A percentile compares a stretch with the other conserved stretches of the same genome.
These are phyloP conservation scores for Didymella arachidicola DNA, from an alignment of 2,329 filamentous ascomycete genomes.

Conservation along the genomic window DNA sequence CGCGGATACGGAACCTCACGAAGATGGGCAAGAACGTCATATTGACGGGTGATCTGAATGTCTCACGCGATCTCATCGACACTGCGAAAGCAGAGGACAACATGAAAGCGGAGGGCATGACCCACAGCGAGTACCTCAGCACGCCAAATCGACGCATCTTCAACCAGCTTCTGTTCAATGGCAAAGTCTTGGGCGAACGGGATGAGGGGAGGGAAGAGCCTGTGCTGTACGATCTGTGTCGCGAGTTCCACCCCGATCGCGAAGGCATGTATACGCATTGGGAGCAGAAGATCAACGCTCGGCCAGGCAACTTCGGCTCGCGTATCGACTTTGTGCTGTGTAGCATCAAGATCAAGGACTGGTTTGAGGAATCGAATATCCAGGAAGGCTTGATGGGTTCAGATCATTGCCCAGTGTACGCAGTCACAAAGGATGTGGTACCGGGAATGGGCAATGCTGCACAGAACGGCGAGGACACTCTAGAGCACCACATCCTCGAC, in stretches of 20 bases:
- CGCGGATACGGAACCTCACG: constrained; percentile 82
- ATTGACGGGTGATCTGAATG: constrained; percentile 88
- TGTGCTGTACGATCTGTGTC: constrained; percentile 82
- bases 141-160: constrained; percentile 77
- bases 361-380: constrained; percentile 83
- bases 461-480: constrained; percentile 41
- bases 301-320: constrained; percentile 92
- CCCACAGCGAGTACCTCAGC: constrained; percentile 75
- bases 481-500: constrained; percentile 67
- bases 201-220: constrained; percentile 75
- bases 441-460: constrained; percentile 35
- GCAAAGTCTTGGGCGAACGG: constrained; percentile 69
- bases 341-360: constrained; percentile 77
- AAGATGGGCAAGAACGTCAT: constrained; percentile 84
- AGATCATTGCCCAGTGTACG: constrained; percentile 95
- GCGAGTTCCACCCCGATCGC: constrained; percentile 80
- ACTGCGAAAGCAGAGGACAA: constrained; percentile 76
- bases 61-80: constrained; percentile 73
- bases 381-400: constrained; percentile 94
- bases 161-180: constrained; percentile 82
- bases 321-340: constrained; percentile 95
- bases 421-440: constrained; percentile 71
- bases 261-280: constrained; percentile 96
- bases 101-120: constrained; percentile 73
- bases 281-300: constrained; percentile 93